Percentiles rank a stretch among this genome's conserved stretches.
These are phyloP conservation scores for Wickerhamomyces sp. DNA, from an alignment of 1,139 yeast species.

Conservation along the genomic window DNA sequence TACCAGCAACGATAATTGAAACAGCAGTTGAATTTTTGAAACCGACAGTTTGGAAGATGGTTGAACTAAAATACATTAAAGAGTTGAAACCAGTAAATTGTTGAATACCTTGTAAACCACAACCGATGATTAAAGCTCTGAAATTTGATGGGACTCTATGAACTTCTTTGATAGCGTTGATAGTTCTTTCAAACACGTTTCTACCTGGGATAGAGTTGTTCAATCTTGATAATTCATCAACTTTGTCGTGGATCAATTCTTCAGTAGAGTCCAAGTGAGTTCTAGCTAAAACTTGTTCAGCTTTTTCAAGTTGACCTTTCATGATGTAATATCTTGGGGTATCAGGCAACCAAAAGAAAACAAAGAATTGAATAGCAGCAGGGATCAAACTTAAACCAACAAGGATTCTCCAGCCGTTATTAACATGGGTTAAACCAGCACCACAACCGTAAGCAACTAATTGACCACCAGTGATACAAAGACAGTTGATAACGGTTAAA, in stretches of 20 bases:
- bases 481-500: conserved; percentile 49
- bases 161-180: conserved; percentile 63
- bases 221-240: conserved; percentile 46
- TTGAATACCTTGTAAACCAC: conserved; percentile 92
- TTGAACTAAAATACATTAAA: conserved; percentile 87
- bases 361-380: conserved; percentile 67
- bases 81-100: conserved; percentile 96
- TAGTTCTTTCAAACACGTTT: conserved; percentile 47
- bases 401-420: conserved; percentile 88
- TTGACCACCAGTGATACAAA: conserved; percentile 77
- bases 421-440: conserved; percentile 72
- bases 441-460: conserved; percentile 88
- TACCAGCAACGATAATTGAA: conserved; percentile 88
- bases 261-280: conserved; percentile 56
- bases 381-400: conserved; percentile 91
- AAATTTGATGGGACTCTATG: conserved; percentile 77
- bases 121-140: conserved; percentile 82
- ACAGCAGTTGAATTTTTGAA: conserved; percentile 85
- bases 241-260: conserved; percentile 51
- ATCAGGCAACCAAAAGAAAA: conserved; percentile 87
- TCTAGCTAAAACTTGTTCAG: conserved; percentile 57
- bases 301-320: conserved; percentile 59
- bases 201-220: conserved; percentile 58
- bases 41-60: conserved; percentile 86
- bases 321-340: conserved; percentile 88